These are phyloP conservation scores for Starmera caribaea DNA, from an alignment of 805 yeast species.

Conservation along the genomic window DNA sequence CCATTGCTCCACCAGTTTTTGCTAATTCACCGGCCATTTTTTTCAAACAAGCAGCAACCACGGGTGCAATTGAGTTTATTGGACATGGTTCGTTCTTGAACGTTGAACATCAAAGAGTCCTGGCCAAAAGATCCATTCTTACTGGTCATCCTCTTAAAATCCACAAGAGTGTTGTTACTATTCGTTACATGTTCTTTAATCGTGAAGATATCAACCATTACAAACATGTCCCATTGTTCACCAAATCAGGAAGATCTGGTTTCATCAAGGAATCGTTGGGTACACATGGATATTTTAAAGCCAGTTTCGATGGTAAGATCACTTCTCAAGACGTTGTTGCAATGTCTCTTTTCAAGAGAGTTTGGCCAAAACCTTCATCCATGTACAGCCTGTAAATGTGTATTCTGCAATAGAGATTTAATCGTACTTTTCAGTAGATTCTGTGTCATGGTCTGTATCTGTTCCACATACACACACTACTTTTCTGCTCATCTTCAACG, in stretches of 20 bases:
- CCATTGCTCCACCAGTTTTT: constrained; percentile 80
- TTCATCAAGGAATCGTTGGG: constrained; percentile 93
- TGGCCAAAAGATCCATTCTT: constrained; percentile 80
- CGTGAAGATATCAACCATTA: constrained; percentile 82
- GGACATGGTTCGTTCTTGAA: constrained; percentile 89
- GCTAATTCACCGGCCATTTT: constrained; percentile 79
- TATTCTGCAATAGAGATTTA: neutral
- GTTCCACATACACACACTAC: too few relatives aligned
- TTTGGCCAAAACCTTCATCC: constrained; percentile 63
- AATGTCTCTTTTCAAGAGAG: constrained; percentile 88
- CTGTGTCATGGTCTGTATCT: neutral
- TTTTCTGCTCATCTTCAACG: neutral
- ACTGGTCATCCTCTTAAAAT: constrained; percentile 96
- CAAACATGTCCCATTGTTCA: constrained; percentile 85
- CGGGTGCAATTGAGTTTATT: constrained; percentile 51
- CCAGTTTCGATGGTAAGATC: constrained; percentile 84
- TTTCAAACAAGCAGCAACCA: constrained; percentile 45
- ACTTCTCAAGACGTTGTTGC: constrained; percentile 89
- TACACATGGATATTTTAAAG: constrained; percentile 97
- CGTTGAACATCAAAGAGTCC: constrained; percentile 72
- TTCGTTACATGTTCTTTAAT: constrained; percentile 96
- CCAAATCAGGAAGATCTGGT: constrained; percentile 89
- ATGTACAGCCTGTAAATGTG: constrained; percentile 10
- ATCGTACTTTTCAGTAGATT: neutral
- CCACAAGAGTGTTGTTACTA: constrained; percentile 84